phyloP scores from a whole-genome alignment of 2,329 filamentous ascomycete genomes.

The Teratosphaeria pseudoeucalypti region DNA sequence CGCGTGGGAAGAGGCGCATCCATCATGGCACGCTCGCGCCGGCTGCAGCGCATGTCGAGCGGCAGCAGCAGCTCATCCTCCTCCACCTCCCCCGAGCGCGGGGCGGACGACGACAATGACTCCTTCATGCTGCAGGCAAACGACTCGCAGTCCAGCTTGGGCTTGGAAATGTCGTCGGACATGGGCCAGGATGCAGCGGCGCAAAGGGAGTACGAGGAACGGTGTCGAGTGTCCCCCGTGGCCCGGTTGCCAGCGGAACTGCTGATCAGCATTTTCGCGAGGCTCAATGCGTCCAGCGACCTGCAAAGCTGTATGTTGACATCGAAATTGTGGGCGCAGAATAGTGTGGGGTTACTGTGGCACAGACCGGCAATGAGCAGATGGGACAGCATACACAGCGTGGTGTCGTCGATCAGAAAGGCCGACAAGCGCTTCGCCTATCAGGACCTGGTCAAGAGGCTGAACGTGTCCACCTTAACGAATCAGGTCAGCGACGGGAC shows the following conservation, averaged over 20 bases:
- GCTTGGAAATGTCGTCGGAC: conserved; percentile 48
- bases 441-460: conserved; percentile 76
- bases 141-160: conserved; percentile 86
- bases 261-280: conserved; percentile 83
- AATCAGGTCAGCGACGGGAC: conserved; percentile 79
- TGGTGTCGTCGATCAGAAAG: conserved; percentile 66
- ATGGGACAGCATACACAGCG: conserved; percentile 69
- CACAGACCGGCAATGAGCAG: conserved; percentile 84
- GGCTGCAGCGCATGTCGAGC: conserved; percentile 21
- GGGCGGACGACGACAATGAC: conserved; percentile 84
- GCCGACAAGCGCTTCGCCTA: conserved; percentile 78
- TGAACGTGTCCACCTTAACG: conserved; percentile 76
- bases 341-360: conserved; percentile 89
- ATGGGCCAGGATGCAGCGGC: conserved; percentile 58
- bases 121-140: conserved; percentile 75
- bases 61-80: conserved; percentile 46
- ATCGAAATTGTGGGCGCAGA: conserved; percentile 86
- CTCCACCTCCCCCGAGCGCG: conserved; percentile 62
- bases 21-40: conserved; percentile 18
- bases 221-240: conserved; percentile 64
- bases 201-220: conserved; percentile 45
- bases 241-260: conserved; percentile 86
- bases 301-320: conserved; percentile 84
- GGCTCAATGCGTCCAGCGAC: conserved; percentile 62
- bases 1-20: background rate